phyloP scores from a whole-genome alignment of 139 green algal species.

The Zygnema circumcarinatum region DNA sequence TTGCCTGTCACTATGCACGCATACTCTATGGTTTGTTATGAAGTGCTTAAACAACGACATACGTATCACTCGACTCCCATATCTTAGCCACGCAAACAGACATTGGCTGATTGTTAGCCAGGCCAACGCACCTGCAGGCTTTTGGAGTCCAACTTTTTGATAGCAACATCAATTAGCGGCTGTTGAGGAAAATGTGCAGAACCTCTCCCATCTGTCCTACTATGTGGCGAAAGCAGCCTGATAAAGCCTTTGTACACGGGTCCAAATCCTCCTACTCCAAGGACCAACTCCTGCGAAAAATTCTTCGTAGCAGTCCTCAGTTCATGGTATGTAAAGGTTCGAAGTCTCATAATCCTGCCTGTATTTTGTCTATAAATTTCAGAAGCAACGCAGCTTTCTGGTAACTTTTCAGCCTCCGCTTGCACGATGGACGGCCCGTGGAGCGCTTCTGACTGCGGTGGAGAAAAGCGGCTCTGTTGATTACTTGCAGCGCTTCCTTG shows the following conservation, averaged over 20 bases:
- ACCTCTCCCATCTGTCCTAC: neutral
- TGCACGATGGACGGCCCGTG: neutral
- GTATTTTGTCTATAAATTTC: neutral
- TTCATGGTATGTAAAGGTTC: conserved; percentile 33
- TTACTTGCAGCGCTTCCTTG: neutral
- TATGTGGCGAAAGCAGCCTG: neutral
- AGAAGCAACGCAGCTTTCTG: neutral
- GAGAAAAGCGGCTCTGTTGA: neutral
- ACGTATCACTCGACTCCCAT: too few relatives aligned
- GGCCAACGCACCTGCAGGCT: conserved; percentile 37
- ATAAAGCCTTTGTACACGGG: conserved; percentile 27
- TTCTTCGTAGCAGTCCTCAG: conserved; percentile 22
- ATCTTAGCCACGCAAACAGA: too few relatives aligned
- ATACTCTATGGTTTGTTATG: too few relatives aligned
- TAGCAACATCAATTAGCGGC: conserved; percentile 18
- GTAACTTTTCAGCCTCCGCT: neutral
- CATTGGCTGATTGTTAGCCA: too few relatives aligned
- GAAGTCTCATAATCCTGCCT: neutral
- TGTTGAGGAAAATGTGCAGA: neutral
- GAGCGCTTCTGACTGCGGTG: neutral
- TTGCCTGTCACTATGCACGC: too few relatives aligned
- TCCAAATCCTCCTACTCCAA: conserved; percentile 39
- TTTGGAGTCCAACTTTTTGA: conserved; percentile 47
- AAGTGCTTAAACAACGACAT: too few relatives aligned
- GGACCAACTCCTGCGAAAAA: conserved; percentile 33